Conservation (phyloP, 2,329 filamentous ascomycete species). For the Cordyceps tenuipes region DNA sequence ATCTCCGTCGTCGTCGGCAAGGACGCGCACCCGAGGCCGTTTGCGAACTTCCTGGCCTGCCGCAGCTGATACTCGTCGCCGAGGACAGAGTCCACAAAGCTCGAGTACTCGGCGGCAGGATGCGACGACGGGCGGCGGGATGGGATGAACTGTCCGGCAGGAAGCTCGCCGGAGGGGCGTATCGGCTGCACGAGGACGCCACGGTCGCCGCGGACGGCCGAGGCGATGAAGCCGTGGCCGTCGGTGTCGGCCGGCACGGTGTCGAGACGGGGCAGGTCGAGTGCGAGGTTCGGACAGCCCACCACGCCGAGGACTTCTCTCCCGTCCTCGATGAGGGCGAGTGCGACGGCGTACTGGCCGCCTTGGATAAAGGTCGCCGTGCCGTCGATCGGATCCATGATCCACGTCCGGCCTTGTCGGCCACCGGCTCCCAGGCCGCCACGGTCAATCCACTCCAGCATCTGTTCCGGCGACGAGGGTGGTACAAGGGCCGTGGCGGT, state of each 20-base stretch:
- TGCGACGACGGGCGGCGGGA: neutral
- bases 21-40: neutral
- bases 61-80: neutral
- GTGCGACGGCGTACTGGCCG: conserved; percentile 41
- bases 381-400: conserved; percentile 45
- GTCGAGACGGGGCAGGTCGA: conserved; percentile 11
- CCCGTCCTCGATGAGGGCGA: conserved; percentile 37
- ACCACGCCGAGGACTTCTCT: conserved; percentile 36
- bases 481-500: conserved; percentile 18
- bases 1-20: conserved; percentile 6
- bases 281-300: conserved; percentile 31
- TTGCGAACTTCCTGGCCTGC: neutral
- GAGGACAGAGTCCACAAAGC: neutral
- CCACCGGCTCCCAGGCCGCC: conserved; percentile 30
- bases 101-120: neutral
- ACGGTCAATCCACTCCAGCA: conserved; percentile 45
- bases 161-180: neutral
- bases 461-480: conserved; percentile 36
- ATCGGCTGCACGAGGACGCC: neutral
- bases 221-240: conserved; percentile 1
- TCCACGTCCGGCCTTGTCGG: conserved; percentile 33
- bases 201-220: neutral
- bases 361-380: conserved; percentile 40
- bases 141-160: neutral
- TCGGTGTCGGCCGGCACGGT: neutral